Conservation (phyloP, 768 basidiomycete species). For the Auricularia heimuer region DNA sequence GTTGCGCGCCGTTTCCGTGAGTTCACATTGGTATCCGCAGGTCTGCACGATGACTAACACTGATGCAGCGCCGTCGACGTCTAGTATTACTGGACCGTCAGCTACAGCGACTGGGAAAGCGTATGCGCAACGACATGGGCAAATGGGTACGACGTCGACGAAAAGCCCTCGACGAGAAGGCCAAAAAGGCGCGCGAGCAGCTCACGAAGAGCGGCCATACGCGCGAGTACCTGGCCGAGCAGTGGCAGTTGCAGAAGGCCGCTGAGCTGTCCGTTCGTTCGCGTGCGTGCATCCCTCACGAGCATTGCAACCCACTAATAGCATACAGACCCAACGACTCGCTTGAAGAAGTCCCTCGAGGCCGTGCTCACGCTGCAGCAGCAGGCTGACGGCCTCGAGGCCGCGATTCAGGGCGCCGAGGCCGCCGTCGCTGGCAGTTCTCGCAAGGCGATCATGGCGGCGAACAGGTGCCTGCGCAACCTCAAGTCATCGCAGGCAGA, state of each 20-base stretch:
- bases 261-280: conserved; percentile 22
- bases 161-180: conserved; percentile 11
- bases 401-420: conserved; percentile 12
- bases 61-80: conserved; percentile 15
- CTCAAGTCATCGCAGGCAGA: not conserved
- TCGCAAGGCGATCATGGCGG: not conserved
- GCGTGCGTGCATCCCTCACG: conserved; percentile 17
- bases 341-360: conserved; percentile 26
- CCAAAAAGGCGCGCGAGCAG: conserved; percentile 5
- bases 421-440: conserved; percentile 6
- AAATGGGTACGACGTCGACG: conserved; percentile 22
- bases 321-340: conserved; percentile 5
- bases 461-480: not conserved
- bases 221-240: conserved; percentile 13
- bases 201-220: conserved; percentile 15
- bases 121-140: conserved; percentile 22
- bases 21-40: not conserved
- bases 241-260: conserved; percentile 26
- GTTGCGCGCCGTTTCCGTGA: conserved; percentile 5
- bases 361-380: conserved; percentile 22
- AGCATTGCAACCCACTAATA: too few relatives aligned
- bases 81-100: conserved; percentile 29
- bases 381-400: conserved; percentile 17
- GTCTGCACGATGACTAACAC: not conserved
- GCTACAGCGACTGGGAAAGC: conserved; percentile 16